Conservation (phyloP, 257 asterid genomes). For the Ehretia macrophylla region DNA sequence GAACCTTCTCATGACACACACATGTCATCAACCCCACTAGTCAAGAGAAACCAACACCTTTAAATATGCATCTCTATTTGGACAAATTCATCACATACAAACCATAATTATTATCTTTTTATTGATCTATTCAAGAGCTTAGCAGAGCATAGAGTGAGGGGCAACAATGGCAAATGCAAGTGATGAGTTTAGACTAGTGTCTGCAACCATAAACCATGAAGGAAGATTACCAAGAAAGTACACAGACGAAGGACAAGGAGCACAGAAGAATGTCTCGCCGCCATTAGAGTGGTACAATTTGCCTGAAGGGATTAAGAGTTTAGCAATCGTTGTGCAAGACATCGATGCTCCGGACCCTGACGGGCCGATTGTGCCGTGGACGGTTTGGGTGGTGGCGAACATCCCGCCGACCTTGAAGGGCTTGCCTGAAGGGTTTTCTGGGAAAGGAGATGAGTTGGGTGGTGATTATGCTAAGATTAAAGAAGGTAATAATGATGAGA, state of each 20-base stretch:
- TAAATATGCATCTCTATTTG: conserved; percentile 8
- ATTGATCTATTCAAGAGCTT: too few relatives aligned
- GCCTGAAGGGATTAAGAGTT: conserved; percentile 52
- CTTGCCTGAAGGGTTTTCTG: conserved; percentile 83
- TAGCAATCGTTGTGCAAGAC: conserved; percentile 68
- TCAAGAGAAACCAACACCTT: not conserved
- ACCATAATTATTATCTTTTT: too few relatives aligned
- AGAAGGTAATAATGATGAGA: conserved; percentile 69
- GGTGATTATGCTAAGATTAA: conserved; percentile 43
- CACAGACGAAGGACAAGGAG: conserved; percentile 82
- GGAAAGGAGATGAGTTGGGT: conserved; percentile 42
- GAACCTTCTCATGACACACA: conserved; percentile 27
- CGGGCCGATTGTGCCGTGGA: conserved; percentile 53
- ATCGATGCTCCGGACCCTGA: conserved; percentile 76
- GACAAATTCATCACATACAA: too few relatives aligned
- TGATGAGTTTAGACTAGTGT: conserved; percentile 59
- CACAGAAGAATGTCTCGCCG: conserved; percentile 57
- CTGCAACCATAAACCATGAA: conserved; percentile 44
- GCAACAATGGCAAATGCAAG: conserved; percentile 48
- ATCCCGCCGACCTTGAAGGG: conserved; percentile 73
- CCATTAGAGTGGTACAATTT: conserved; percentile 84
- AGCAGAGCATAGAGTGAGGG: too few relatives aligned
- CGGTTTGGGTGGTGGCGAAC: conserved; percentile 69
- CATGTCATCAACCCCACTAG: not conserved
- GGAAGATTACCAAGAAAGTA: conserved; percentile 70